Percentiles rank a stretch among this genome's conserved stretches.
Conservation (phyloP, 495 filamentous ascomycete genomes). For the Aspergillus ellipticus region DNA sequence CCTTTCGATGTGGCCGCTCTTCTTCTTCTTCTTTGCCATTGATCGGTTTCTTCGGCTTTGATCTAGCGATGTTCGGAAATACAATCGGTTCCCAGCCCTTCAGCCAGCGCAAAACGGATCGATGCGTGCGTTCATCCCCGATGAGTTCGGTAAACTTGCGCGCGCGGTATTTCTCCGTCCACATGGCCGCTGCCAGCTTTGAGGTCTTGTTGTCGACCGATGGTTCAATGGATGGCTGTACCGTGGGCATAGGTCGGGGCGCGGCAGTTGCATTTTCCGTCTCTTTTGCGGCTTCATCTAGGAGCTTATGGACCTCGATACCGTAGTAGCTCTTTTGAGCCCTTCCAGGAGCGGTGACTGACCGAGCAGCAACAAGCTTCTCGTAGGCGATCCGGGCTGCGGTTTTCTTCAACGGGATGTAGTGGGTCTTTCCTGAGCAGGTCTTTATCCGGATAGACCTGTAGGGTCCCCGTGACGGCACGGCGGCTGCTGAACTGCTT, state of each 20-base stretch:
- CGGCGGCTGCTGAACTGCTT: not conserved
- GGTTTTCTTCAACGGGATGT: constrained; percentile 50
- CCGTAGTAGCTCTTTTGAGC: constrained; percentile 87
- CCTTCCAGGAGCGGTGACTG: constrained; percentile 60
- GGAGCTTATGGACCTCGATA: constrained; percentile 77
- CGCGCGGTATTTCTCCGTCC: constrained; percentile 91
- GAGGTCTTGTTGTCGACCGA: constrained; percentile 31
- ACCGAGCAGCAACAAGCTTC: constrained; percentile 64
- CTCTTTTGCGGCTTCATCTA: constrained; percentile 63
- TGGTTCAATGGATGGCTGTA: constrained; percentile 37
- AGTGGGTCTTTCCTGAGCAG: constrained; percentile 61
- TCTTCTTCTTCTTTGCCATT: constrained; percentile 51
- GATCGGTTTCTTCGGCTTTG: constrained; percentile 42
- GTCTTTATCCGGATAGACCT: constrained; percentile 51
- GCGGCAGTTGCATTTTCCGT: constrained; percentile 32
- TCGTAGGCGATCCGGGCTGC: constrained; percentile 56
- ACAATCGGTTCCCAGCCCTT: constrained; percentile 93
- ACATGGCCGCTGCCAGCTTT: constrained; percentile 53
- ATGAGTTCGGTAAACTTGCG: constrained; percentile 87
- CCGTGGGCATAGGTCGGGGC: constrained; percentile 10
- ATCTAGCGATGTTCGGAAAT: constrained; percentile 66
- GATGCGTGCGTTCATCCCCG: constrained; percentile 91
- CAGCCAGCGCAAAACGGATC: constrained; percentile 86
- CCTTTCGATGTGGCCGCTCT: constrained; percentile 73
- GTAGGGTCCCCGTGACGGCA: constrained; percentile 14